Evolutionary conservation across 495 filamentous ascomycete genomes (phyloP), one percentile per base, ranked within the genome.

Genomic region (Thermochaetoides thermophila): DNA sequence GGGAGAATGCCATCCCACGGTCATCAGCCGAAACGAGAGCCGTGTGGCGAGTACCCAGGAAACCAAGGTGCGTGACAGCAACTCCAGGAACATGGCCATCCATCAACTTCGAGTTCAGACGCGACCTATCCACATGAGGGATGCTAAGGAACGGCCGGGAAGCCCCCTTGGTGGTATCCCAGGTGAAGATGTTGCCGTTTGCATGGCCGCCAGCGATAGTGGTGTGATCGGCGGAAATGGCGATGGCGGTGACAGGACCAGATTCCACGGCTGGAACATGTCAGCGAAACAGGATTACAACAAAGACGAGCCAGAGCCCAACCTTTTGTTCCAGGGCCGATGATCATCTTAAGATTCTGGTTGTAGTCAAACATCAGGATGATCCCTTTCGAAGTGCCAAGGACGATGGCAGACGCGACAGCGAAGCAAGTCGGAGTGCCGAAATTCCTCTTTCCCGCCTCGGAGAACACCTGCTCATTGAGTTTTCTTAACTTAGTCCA

Each of bases 21-120:
- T 87, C 84, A 52, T 99, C 85, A 1, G 87, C 87, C n/a, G 89
- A 99, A 17, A 93, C 83, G n/a, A 99, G 61, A 24, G 89, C 89
- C 23, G 89, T 96, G 47, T 93, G 91, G 32, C 89, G 65, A 10
- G 81, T 92, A 15, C 91, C 89, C n/a, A 99, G 63, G 44, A 99
- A 99, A 1, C 86, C 89, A 19, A 96, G 52, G 60, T 96, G 89
- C 20, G 86, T 71, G 28, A 99, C 71, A 5, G 78, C 66, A 9
- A 73, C 68, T 36, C 76, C 78, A 6, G 76, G 63, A 24, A 87
- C 55, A 54, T 99, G 89, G 15, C 89, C 87, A 68, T 96, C 86
- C 5, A 51, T 53, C 13, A 68, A 69, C 34, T 75, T 66, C 33
- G 71, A 63, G 16, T 78, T 69, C n/a, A 78, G 44, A 37, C 77